Base-by-base conservation (phyloP, 768 basidiomycete species). In the Termitomyces sp. region DNA sequence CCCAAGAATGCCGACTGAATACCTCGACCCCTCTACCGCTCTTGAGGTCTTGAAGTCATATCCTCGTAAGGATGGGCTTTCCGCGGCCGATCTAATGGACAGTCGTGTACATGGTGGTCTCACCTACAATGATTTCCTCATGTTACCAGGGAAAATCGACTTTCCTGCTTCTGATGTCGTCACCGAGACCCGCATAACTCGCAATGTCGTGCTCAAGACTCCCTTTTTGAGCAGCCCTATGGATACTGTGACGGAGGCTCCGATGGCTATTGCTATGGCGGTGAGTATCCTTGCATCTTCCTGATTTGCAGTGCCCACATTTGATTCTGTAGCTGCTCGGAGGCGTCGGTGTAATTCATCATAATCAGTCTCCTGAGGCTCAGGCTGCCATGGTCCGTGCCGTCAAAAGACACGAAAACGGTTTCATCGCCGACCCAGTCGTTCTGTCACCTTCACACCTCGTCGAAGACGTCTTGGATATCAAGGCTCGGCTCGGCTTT, bases 161-260 rank as follows among this genome's bases (percentile, higher is more conserved):
- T 99, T 99, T 72, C 78, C 89, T 12, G 90, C 92, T 1, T 80
- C 81, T 16, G 84, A 84, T 45, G 95, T 94, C 69, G 68, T 82
- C 64, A 86, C 92, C 2, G 93, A 98, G 76, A 89, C 85, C 66
- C 84, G 81, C 55, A 86, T 99, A 58, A 97, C 96, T 24, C 86
- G 90, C 56, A 97, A 97, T 64, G 91, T 98, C 65, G 75, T 78
- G 44, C 80, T 99, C 65, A 98, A 94, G 76, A 95, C 94, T 0
- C 97, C 96, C 0, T 96, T 99, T 75, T 79, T 98, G 78, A 96
- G 93, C 71, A 95, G 92, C 52, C 96, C 97, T 16, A 99, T 99
- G 97, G 97, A 99, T 77, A 99, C 97, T 46, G 97, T 98, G 65
- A 98, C 97, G 1, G 97, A 98, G 74, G 85, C 82, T 54, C 86